Evolutionary conservation across 129 eudicot genomes (phyloP), one percentile per base, ranked within the genome.

Genomic region (Solidago caesia): DNA sequence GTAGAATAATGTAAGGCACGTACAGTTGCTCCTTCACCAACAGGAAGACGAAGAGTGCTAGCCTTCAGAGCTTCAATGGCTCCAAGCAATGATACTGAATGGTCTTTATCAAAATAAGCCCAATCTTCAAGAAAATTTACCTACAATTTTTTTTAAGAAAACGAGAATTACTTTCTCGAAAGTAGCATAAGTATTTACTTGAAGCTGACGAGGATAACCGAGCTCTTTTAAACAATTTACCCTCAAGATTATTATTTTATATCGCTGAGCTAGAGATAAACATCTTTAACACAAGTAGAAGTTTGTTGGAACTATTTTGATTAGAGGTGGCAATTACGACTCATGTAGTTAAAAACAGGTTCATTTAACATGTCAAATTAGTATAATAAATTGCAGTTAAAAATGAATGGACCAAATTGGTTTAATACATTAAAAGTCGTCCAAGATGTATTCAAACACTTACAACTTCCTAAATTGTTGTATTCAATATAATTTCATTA

Each of bases 41-140:
- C 88, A 11, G 99, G 97, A 76, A 95, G 97, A 68, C 99, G 92
- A 72, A 95, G 99, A 64, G 97, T 95, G 90, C 97, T 95, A 71
- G 99, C 99, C 81, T 84, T 95, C 74, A 95, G 78, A 66, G 99
- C 91, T 87, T 91, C 99, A 78, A 88, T 94, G 75, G 97, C 99
- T 68, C 96, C 97, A 25, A 80, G 86, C 77, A 94, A 72, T 49
- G 99, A 88, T 77, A 82, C 68, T 10, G 83, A 85, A 83, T 94
- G 97, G 56, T 87, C 87, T 77, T 85, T 79, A 78, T 91, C 99
- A 49, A 94, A 68, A 79, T 79, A 86, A 53, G 87, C 87, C 97
- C 99, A 94, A 44, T 84, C 94, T 82, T 91, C 99, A 72, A 94
- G 76, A 85, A 52, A 86, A 6, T 58, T 59, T 47, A 83, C 82